Evolutionary conservation across 2,329 filamentous ascomycete species (phyloP), one percentile per base, ranked within the genome.

Genomic region (Aspergillus sclerotialis): DNA sequence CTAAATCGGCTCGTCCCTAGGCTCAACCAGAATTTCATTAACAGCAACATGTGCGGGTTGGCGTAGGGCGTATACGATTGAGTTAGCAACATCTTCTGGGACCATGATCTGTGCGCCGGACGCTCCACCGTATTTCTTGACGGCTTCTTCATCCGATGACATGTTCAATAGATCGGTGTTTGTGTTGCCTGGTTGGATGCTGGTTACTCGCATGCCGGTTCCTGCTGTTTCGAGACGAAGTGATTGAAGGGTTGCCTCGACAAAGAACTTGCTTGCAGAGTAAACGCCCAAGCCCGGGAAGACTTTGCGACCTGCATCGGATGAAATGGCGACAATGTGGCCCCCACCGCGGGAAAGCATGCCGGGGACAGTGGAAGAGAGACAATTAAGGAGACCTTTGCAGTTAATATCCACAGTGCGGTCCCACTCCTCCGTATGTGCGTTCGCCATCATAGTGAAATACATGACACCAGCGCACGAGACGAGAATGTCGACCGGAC

Each of bases 401-500:
- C 84, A 89, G 66, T 90, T 90, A 46, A 90, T 82, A 49, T 89
- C 84, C 27, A 90, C 83, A 0, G 84, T 89, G 38, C 76, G 80
- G 43, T 88, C 79, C 84, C 84, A 90, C 49, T 90, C 80, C 4
- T 84, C 81, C 0, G 69, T 75, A 43, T 82, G 73, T 11, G 68
- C 73, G 54, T 88, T 89, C 37, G 80, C 76, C 84, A 90, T 89
- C 78, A 89, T 80, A 35, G 84, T 89, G 63, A 80, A 90, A 65
- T 90, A 90, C 84, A 90, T 90, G 54, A 90, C 84, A 23, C 84
- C 84, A 0, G 84, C 85, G 51, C 83, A 86, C 26, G 78, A 78
- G 32, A 90, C 76, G n/a, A 90, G 72, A 33, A 89, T 84, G 54
- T 90, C 84, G 28, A 89, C 69, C 0, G 80, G 75, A 0, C 84